Evolutionary conservation across 352 stramenopile species (phyloP).

Genomic region (Pythium inflatum): DNA sequence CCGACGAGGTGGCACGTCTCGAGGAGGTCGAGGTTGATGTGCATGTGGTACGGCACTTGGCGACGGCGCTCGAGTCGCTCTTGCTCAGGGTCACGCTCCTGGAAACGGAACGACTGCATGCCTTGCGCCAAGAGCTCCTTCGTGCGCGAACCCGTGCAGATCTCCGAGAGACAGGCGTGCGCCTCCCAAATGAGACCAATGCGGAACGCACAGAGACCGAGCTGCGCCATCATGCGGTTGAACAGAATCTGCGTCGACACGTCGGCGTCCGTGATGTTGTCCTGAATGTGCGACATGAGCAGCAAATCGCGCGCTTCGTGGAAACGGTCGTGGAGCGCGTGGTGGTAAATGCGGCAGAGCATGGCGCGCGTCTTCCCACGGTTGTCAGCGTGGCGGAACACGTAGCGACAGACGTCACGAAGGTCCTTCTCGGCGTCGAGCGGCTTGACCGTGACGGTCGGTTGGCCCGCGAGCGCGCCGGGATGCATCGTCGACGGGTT

Average conservation of each 20-base stretch:
- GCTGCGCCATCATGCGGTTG: slow-evolving; percentile 94
- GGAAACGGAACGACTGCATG: slow-evolving; percentile 88
- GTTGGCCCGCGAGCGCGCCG: slow-evolving; percentile 73
- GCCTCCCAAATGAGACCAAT: slow-evolving; percentile 95
- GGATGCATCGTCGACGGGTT: slow-evolving; percentile 76
- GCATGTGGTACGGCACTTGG: slow-evolving; percentile 98
- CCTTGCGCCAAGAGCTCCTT: slow-evolving; percentile 98
- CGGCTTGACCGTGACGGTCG: slow-evolving; percentile 54
- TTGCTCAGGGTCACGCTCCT: slow-evolving; percentile 96
- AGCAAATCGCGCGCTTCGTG: slow-evolving; percentile 97
- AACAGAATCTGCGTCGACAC: slow-evolving; percentile 98
- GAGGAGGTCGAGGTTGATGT: slow-evolving; percentile 99
- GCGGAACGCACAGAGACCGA: slow-evolving; percentile 97
- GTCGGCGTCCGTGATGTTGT: slow-evolving; percentile 93
- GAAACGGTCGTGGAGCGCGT: slow-evolving; percentile 98
- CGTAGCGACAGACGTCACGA: slow-evolving; percentile 89
- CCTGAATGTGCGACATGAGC: slow-evolving; percentile 98
- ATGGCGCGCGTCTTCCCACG: slow-evolving; percentile 95
- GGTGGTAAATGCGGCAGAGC: slow-evolving; percentile 98
- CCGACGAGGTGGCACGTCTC: slow-evolving; percentile 98
- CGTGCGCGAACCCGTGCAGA: slow-evolving; percentile 92
- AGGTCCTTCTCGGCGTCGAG: slow-evolving; percentile 87
- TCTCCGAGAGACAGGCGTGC: slow-evolving; percentile 97
- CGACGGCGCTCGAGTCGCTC: slow-evolving; percentile 97
- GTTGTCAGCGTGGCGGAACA: slow-evolving; percentile 95